Base-by-base conservation (phyloP, 108 stramenopile genomes). In the Nitzschia sp. region DNA sequence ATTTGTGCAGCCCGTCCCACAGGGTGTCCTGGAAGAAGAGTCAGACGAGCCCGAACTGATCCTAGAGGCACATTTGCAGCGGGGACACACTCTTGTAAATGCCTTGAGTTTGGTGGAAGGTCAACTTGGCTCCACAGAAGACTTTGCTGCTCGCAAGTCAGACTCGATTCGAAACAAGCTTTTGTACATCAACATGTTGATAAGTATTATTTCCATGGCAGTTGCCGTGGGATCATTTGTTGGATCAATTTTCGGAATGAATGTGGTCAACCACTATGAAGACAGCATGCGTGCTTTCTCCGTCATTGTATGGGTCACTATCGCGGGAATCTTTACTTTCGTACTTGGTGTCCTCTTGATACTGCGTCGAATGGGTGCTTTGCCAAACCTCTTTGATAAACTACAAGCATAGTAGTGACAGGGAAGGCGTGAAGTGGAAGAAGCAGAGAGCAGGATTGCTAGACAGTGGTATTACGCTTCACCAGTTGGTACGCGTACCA, bases 41-140 rank as follows among this genome's bases (percentile, higher is more conserved):
- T 84, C 86, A 20, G 94, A 95, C 62, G 94, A 95, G 67, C 90
- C 91, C 2, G 94, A 95, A 63, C 64, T 92, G 19, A 87, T 95
- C 10, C 55, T 95, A 61, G 94, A 95, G 66, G 80, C 88, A 11
- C 83, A 91, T 57, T 53, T 91, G 41, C 91, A 95, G 76, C 86
- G 81, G 21, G 83, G 82, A 14, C 63, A 82, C 53, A 84, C 84
- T 37, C 48, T 73, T 7, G 78, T 78, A 20, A 95, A 95, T 53
- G 74, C 79, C 20, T 51, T 95, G 24, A 78, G 78, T 39, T 64
- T 95, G 37, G 65, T 95, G n/a, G 78, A 86, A 41, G 85, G 86
- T 2, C 86, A 92, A 57, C 84, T 95, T 39, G 62, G 73, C 25
- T 82, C 85, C 5, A 89, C 94, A 0, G 85, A 90, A 65, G 89